Evolutionary conservation across 805 yeast genomes (phyloP).

Genomic region (Candida maesae): DNA sequence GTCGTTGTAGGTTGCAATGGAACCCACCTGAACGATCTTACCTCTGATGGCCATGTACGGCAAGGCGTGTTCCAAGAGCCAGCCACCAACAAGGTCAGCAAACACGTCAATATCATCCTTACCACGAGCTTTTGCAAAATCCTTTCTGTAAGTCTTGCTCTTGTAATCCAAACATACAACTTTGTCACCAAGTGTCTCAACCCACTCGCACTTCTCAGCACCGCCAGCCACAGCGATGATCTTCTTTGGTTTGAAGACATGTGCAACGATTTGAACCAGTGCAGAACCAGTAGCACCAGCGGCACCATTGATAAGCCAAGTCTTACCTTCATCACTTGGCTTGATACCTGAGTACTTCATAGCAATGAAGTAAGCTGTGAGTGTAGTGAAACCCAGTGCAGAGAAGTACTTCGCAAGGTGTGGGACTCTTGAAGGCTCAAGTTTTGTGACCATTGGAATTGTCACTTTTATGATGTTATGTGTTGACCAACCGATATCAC

Average conservation of each 20-base stretch:
- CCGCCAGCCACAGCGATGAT: slow-evolving; percentile 65
- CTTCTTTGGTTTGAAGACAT: slow-evolving; percentile 46
- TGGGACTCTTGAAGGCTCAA: slow-evolving; percentile 22
- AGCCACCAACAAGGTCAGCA: slow-evolving; percentile 66
- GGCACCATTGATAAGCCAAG: slow-evolving; percentile 58
- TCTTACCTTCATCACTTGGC: slow-evolving; percentile 38
- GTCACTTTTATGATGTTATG: slow-evolving; percentile 34
- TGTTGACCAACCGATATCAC: slow-evolving; percentile 45
- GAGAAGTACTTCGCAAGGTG: slow-evolving; percentile 42
- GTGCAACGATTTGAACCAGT: slow-evolving; percentile 53
- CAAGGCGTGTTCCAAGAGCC: slow-evolving; percentile 44
- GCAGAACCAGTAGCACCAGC: slow-evolving; percentile 72
- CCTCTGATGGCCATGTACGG: slow-evolving; percentile 36
- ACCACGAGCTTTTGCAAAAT: slow-evolving; percentile 40
- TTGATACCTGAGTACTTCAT: slow-evolving; percentile 44
- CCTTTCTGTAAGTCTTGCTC: slow-evolving; percentile 34
- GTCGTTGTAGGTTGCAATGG: slow-evolving; percentile 53
- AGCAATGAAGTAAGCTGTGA: slow-evolving; percentile 60
- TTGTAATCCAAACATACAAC: slow-evolving; percentile 51
- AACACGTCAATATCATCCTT: slow-evolving; percentile 48
- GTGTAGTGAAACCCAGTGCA: slow-evolving; percentile 51
- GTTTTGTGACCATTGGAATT: slow-evolving; percentile 1
- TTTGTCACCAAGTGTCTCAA: slow-evolving; percentile 52
- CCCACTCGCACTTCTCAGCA: slow-evolving; percentile 48
- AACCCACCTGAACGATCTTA: slow-evolving; percentile 56